These are phyloP conservation scores for Venturia asperata DNA, from an alignment of 2,329 filamentous ascomycete genomes.

Conservation along the genomic window DNA sequence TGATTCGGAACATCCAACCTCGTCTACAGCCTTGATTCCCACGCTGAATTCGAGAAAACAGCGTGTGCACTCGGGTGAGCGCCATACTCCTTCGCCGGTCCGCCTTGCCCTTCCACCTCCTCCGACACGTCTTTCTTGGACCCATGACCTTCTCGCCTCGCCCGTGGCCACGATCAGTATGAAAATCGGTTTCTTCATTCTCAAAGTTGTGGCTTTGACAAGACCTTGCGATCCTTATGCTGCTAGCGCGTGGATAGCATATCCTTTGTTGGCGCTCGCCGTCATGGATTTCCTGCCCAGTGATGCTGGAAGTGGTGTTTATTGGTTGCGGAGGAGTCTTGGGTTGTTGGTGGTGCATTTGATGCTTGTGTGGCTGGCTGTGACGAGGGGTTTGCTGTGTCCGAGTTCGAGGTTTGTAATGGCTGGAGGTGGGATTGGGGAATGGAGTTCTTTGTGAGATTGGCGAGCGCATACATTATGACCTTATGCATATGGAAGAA, in stretches of 20 bases:
- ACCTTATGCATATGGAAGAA: background rate
- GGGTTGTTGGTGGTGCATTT: slow-evolving; percentile 13
- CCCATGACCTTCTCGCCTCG: background rate
- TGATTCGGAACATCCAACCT: background rate
- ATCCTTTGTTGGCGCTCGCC: slow-evolving; percentile 19
- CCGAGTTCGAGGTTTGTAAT: background rate
- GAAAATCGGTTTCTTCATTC: slow-evolving; percentile 11
- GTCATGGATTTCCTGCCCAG: slow-evolving; percentile 18
- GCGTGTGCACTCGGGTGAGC: background rate
- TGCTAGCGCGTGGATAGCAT: slow-evolving; percentile 16
- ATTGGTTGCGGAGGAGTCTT: slow-evolving; percentile 8
- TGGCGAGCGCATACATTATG: background rate
- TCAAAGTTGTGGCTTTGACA: slow-evolving; percentile 17
- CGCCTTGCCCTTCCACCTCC: slow-evolving; percentile 31
- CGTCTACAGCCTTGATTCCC: background rate
- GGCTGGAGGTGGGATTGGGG: background rate
- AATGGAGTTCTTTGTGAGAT: background rate
- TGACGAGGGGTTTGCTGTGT: background rate
- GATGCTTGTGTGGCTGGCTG: slow-evolving; percentile 8
- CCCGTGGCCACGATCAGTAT: background rate
- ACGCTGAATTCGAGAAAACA: slow-evolving; percentile 12
- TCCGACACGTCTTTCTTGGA: slow-evolving; percentile 22
- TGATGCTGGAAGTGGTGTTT: background rate
- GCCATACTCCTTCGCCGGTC: background rate
- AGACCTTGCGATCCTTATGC: slow-evolving; percentile 17